Conservation (phyloP, 2,329 filamentous ascomycete genomes). For the Dactylellina drechsleri region DNA sequence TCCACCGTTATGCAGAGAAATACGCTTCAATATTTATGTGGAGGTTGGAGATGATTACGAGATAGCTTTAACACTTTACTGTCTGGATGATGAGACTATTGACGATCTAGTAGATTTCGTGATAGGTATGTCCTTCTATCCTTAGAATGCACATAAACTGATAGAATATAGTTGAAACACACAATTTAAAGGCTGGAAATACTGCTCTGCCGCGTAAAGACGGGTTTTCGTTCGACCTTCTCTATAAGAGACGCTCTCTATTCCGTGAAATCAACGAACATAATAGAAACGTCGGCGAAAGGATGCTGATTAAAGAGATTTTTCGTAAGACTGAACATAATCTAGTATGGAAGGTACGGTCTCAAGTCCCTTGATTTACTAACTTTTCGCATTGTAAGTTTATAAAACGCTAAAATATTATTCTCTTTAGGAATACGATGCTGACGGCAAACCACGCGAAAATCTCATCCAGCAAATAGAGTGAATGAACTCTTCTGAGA, state of each 20-base stretch:
- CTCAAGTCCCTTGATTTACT: not conserved
- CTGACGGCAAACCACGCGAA: not conserved
- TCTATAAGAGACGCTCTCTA: not conserved
- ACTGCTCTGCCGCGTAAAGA: not conserved
- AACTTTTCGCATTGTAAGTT: too few species aligned
- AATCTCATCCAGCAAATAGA: not conserved
- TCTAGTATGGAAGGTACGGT: conserved; percentile 5
- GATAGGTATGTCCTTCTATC: not conserved
- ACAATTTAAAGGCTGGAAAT: not conserved
- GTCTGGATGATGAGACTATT: not conserved
- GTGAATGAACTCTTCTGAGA: too few species aligned
- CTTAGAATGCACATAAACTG: too few species aligned
- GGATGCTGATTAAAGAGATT: conserved; percentile 2
- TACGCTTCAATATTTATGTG: not conserved
- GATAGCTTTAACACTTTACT: not conserved
- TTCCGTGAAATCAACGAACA: not conserved
- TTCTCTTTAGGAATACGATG: not conserved
- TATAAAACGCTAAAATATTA: not conserved
- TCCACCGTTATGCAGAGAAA: not conserved
- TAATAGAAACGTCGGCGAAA: not conserved
- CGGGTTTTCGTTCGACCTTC: conserved; percentile 12
- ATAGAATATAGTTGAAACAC: too few species aligned
- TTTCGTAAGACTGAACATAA: not conserved
- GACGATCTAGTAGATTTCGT: conserved; percentile 3
- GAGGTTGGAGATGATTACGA: not conserved